Percentiles rank a stretch among this genome's conserved stretches.
These are phyloP conservation scores for Amborella trichopoda DNA, from an alignment of 164 flowering plant genomes.

Conservation along the genomic window DNA sequence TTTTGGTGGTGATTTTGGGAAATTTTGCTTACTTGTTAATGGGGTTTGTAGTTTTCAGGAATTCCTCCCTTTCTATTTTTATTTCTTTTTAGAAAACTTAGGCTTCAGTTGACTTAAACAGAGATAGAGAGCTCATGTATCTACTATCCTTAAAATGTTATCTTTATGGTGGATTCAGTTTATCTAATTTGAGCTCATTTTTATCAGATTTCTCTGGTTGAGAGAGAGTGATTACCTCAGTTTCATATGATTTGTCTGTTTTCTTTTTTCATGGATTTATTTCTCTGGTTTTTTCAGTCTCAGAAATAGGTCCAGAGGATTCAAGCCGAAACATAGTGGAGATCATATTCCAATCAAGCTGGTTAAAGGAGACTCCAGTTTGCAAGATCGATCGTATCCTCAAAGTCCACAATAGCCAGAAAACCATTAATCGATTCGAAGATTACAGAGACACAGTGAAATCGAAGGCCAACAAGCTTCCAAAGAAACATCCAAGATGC, in stretches of 20 bases:
- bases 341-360: slow-evolving; percentile 94
- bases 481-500: slow-evolving; percentile 76
- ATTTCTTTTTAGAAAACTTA: no score
- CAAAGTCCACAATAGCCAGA: slow-evolving; percentile 77
- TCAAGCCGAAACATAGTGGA: slow-evolving; percentile 94
- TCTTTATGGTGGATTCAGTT: no score
- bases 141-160: no score
- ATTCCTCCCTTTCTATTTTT: no score
- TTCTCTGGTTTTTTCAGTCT: slow-evolving; percentile 26
- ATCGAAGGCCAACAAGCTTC: slow-evolving; percentile 48
- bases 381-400: slow-evolving; percentile 85
- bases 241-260: not conserved
- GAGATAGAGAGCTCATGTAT: no score
- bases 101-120: no score
- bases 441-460: slow-evolving; percentile 75
- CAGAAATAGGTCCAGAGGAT: slow-evolving; percentile 84
- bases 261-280: not conserved
- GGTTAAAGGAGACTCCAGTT: slow-evolving; percentile 63
- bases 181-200: no score
- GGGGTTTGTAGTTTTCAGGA: no score
- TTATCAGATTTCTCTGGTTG: no score
- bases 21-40: no score
- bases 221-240: no score
- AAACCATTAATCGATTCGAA: slow-evolving; percentile 62
- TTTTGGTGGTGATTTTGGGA: no score